Evolutionary conservation across 306 rosid species (phyloP), one percentile per base, ranked within the genome.

Genomic region (Quercus cerris): DNA sequence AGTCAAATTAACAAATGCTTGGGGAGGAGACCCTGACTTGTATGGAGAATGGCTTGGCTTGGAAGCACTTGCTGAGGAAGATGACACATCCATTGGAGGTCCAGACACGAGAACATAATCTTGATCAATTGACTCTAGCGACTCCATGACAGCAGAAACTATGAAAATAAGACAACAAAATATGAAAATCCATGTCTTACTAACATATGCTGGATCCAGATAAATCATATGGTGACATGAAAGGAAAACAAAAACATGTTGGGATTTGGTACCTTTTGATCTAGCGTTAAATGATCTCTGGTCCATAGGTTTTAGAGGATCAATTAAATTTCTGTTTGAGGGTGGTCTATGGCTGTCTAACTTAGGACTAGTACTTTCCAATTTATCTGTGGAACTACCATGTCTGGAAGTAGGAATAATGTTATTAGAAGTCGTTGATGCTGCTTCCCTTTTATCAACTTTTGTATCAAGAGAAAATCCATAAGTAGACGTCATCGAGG

Each of bases 81-180:
- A 89, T 22, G 97, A 82, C 80, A 80, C 83, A 70, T 96, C 98
- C 77, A 90, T 77, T 38, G 97, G 90, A 73, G 92, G 90, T 12
- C 97, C 99, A 77, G 93, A 88, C 70, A 96, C 99, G 62, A 96
- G 88, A 81, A 96, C 98, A 87, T 96, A 96, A 82, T 96, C 99
- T 90, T 93, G 99, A 87, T 91, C 99, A 72, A 92, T 90, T 77
- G 86, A 87, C 77, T 90, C 97, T 56, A 89, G 84, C 1, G 97
- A 86, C 83, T 96, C 98, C 5, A 80, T 76, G 81, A 89, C 98
- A 90, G 92, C 73, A 33, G 74, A 81, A 77, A 75, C 81, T 75
- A 87, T 59, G 80, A 69, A 80, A 82, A 74, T 62, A 81, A 38
- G 72, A 85, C 27, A 69, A 56, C 54, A 79, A 63, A 58, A 59